Conservation (phyloP, 345 rosid genomes). For the Punica granatum region DNA sequence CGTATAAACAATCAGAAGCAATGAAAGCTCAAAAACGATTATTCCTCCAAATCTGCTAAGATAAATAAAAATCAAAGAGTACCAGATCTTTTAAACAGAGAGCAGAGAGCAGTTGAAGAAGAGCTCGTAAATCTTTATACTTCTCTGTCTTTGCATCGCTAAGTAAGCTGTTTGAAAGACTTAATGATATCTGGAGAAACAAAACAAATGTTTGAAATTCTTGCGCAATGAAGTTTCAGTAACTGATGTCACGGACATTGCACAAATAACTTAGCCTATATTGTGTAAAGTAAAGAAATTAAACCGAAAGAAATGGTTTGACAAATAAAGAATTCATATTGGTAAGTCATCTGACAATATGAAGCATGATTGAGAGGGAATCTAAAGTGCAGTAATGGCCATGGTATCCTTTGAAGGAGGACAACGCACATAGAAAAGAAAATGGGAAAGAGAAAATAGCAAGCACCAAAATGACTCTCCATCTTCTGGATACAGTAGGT, state of each 20-base stretch:
- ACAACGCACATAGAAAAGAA: not conserved
- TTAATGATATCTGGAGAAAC: constrained; percentile 53
- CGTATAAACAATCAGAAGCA: not conserved
- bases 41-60: not conserved
- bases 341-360: not conserved
- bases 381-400: not conserved
- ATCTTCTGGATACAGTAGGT: too few species aligned
- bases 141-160: constrained; percentile 76
- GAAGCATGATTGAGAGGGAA: not conserved
- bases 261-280: not conserved
- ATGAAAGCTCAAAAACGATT: not conserved
- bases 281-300: not conserved
- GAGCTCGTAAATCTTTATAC: constrained; percentile 89
- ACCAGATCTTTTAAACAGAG: constrained; percentile 97
- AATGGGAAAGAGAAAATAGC: not conserved
- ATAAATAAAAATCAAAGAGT: not conserved
- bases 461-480: not conserved
- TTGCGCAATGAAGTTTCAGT: not conserved
- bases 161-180: constrained; percentile 71
- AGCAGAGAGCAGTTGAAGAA: constrained; percentile 92
- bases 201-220: constrained; percentile 1
- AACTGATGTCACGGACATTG: not conserved
- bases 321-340: too few species aligned
- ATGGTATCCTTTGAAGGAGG: not conserved
- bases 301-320: too few species aligned